A percentile compares a stretch with the other conserved stretches of the same genome.
These are phyloP conservation scores for Coffea canephora DNA, from an alignment of 257 asterid genomes.

Conservation along the genomic window DNA sequence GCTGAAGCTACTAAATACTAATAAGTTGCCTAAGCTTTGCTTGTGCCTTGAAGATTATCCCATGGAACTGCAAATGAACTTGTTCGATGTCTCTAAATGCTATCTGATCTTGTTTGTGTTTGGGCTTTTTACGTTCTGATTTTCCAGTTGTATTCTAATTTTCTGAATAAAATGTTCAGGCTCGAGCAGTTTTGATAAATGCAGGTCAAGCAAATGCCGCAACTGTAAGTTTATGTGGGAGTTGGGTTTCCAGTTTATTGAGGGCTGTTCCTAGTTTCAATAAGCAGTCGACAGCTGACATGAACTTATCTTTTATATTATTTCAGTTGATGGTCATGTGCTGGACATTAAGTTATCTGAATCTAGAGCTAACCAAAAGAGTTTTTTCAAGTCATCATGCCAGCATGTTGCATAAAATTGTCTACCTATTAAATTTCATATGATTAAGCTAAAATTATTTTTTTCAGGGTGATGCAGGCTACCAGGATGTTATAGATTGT, in stretches of 20 bases:
- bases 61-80: neutral
- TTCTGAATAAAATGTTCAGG: conserved; percentile 46
- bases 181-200: conserved; percentile 92
- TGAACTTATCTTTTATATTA: neutral
- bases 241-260: neutral
- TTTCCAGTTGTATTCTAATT: conserved; percentile 13
- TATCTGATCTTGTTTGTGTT: neutral
- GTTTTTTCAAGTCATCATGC: neutral
- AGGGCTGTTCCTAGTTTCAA: too few species aligned
- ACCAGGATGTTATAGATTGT: conserved; percentile 84
- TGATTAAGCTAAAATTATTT: conserved; percentile 14
- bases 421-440: neutral
- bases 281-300: neutral
- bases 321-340: neutral
- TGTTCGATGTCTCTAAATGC: neutral
- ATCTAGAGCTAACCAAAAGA: neutral
- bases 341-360: neutral
- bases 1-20: neutral
- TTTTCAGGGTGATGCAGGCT: conserved; percentile 91
- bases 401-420: neutral
- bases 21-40: neutral
- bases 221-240: conserved; percentile 51
- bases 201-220: conserved; percentile 99
- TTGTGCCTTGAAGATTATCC: neutral
- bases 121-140: neutral